phyloP scores from a whole-genome alignment of 2,329 filamentous ascomycete genomes.

The Colletotrichum brevisporum region DNA sequence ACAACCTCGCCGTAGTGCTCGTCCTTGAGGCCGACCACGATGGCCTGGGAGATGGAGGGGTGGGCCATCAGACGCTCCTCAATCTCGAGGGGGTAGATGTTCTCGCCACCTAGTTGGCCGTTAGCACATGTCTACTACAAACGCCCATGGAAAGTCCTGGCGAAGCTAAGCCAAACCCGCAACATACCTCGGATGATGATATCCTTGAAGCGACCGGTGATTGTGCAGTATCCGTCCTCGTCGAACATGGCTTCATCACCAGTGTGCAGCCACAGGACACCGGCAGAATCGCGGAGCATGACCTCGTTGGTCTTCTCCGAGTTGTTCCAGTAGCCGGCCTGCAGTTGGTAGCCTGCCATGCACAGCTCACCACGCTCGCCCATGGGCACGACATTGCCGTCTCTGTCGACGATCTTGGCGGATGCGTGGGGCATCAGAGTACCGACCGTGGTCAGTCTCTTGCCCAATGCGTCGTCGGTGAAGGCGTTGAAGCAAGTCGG shows the following conservation, averaged over 20 bases:
- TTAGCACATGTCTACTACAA: conserved; percentile 39
- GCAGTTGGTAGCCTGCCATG: conserved; percentile 83
- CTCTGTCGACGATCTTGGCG: conserved; percentile 82
- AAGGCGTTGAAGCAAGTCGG: conserved; percentile 87
- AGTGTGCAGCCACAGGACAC: conserved; percentile 74
- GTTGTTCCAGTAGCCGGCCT: conserved; percentile 78
- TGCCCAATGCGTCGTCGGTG: conserved; percentile 77
- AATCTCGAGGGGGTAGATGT: conserved; percentile 81
- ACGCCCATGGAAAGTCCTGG: no score
- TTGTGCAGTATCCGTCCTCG: conserved; percentile 77
- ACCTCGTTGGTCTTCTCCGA: conserved; percentile 78
- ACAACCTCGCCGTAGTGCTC: conserved; percentile 82
- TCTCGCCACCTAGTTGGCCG: conserved; percentile 73
- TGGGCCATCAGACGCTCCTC: conserved; percentile 80
- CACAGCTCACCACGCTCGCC: conserved; percentile 81
- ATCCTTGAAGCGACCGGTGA: conserved; percentile 84
- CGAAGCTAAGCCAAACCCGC: background rate
- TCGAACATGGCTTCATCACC: conserved; percentile 80
- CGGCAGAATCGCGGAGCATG: conserved; percentile 67
- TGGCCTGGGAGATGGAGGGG: conserved; percentile 71
- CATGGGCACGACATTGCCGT: conserved; percentile 75
- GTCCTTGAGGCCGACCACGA: conserved; percentile 79
- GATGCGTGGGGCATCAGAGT: conserved; percentile 81
- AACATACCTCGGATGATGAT: conserved; percentile 79
- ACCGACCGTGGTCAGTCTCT: conserved; percentile 79